Evolutionary conservation across 768 basidiomycete genomes (phyloP).

Genomic region (Hysterangium stoloniferum): DNA sequence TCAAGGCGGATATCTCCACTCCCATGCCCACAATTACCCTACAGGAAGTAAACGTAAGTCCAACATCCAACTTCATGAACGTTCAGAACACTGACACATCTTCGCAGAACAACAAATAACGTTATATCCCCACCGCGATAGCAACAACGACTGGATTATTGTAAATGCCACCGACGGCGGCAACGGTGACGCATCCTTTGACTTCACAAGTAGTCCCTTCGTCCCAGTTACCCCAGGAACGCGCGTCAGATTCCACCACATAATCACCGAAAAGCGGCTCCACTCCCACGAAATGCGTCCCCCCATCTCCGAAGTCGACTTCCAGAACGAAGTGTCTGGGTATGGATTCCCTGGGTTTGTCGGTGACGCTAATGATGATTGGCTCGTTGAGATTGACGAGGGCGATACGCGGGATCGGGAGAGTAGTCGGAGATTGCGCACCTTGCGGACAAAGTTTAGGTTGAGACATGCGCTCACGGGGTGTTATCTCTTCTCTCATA

Average conservation of each 20-base stretch:
- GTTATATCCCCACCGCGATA: conserved; percentile 96
- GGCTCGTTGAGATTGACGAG: conserved; percentile 78
- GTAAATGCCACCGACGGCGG: conserved; percentile 58
- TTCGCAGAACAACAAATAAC: conserved; percentile 92
- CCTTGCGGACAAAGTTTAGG: conserved; percentile 76
- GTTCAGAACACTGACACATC: conserved; percentile 1
- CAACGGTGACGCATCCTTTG: conserved; percentile 30
- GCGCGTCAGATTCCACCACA: conserved; percentile 77
- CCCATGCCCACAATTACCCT: conserved; percentile 86
- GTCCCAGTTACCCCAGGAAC: conserved; percentile 55
- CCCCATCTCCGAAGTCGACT: conserved; percentile 94
- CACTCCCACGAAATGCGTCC: conserved; percentile 96
- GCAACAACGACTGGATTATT: conserved; percentile 91
- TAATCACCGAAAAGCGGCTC: conserved; percentile 72
- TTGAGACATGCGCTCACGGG: conserved; percentile 80
- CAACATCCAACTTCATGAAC: background rate
- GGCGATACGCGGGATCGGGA: conserved; percentile 57
- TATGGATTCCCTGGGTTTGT: conserved; percentile 83
- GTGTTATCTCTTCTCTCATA: conserved; percentile 97
- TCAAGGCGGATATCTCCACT: conserved; percentile 98
- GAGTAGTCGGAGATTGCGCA: conserved; percentile 63
- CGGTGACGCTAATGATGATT: conserved; percentile 92
- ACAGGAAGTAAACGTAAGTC: conserved; percentile 78
- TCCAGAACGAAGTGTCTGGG: conserved; percentile 95
- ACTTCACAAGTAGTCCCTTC: conserved; percentile 48